Conservation (phyloP, 768 basidiomycete genomes). For the Pholiota microspora region DNA sequence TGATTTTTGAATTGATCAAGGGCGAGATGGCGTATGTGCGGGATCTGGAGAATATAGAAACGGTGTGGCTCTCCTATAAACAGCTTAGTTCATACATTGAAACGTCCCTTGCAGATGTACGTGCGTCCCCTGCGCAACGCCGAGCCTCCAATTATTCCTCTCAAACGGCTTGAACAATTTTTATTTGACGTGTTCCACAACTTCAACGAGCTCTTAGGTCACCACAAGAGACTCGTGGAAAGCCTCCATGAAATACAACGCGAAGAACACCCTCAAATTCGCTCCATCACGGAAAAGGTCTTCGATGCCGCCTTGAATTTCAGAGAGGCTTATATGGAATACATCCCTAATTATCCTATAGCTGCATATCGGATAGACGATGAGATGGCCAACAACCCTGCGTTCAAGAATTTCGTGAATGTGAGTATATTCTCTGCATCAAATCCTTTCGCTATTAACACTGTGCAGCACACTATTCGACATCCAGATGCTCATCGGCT, state of each 20-base stretch:
- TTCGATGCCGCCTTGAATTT: conserved; percentile 91
- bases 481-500: conserved; percentile 78
- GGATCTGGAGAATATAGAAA: conserved; percentile 85
- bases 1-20: conserved; percentile 94
- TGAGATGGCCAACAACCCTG: conserved; percentile 77
- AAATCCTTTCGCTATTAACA: not conserved
- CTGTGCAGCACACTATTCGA: conserved; percentile 40
- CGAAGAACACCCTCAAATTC: conserved; percentile 81
- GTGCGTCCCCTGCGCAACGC: conserved; percentile 69
- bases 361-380: conserved; percentile 87
- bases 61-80: conserved; percentile 40
- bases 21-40: conserved; percentile 97
- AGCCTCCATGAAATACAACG: conserved; percentile 84
- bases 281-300: conserved; percentile 78
- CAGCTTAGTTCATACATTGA: not conserved
- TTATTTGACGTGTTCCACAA: conserved; percentile 91
- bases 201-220: conserved; percentile 67
- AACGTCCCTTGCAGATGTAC: conserved; percentile 61
- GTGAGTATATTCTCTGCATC: conserved; percentile 37
- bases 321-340: conserved; percentile 89
- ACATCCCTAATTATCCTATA: conserved; percentile 90
- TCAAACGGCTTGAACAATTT: conserved; percentile 70
- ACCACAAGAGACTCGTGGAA: conserved; percentile 76
- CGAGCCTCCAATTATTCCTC: conserved; percentile 76
- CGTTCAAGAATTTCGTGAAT: conserved; percentile 82